Evolutionary conservation across 164 flowering plant genomes (phyloP), one percentile per base, ranked within the genome.

Genomic region (Hamamelis virginiana): DNA sequence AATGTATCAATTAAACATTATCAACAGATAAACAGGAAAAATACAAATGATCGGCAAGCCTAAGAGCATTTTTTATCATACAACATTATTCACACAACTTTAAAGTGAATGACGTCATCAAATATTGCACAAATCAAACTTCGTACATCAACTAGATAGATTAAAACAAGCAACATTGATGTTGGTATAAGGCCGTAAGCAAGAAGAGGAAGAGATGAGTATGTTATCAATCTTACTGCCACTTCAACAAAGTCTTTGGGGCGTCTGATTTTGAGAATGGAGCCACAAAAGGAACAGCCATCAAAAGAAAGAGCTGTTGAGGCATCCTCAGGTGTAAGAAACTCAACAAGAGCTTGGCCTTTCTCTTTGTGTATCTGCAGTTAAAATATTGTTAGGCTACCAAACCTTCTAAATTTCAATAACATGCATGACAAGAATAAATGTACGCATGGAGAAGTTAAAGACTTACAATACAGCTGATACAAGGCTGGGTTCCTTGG

Each of bases 281-380:
- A 79, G 26, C 95, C 94, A 66, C 76, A 78, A 61, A 96, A 82
- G 19, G 79, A 74, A 75, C 79, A 79, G 45, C 95, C 92, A 78
- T 90, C 91, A 72, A 91, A 86, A 70, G 85, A 80, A 63, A 93
- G 89, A 70, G 99, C 99, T 33, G 89, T 75, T 26, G 94, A 84
- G 56, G 99, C 97, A 89, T 89, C 86, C 77, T 91, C 96, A 22
- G 97, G 90, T 18, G 99, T 89, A 59, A 96, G 86, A 79, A 96
- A 93, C 74, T 96, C 99, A 68, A 92, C 84, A 76, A 96, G 74
- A 75, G 98, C 98, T 73, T 89, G 97, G 25, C 87, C 81, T 74
- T 88, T 93, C 66, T 88, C 98, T 73, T 88, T 89, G 81, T 93
- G 81, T 64, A 93, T 81, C 99, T 96, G 86, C 81, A 78, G 16